phyloP scores from a whole-genome alignment of 306 rosid species.

The Arachis stenosperma region DNA sequence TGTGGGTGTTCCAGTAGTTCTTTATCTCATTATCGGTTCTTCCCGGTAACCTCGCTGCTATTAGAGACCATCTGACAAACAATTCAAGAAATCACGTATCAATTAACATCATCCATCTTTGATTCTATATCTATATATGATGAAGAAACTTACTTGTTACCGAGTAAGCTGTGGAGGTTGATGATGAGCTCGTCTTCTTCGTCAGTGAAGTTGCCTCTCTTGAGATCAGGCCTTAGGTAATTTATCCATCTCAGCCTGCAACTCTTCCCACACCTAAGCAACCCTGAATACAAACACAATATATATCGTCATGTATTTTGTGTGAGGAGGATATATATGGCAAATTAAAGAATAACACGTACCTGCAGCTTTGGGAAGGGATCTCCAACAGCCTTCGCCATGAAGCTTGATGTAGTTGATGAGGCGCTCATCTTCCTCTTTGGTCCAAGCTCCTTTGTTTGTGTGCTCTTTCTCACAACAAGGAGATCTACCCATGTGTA shows the following conservation, averaged over 20 bases:
- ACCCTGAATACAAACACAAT: conserved; percentile 36
- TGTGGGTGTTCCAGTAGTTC: conserved; percentile 69
- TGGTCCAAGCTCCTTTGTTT: conserved; percentile 68
- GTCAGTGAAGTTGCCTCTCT: conserved; percentile 59
- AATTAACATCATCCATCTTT: too few species aligned
- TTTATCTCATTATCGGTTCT: conserved; percentile 74
- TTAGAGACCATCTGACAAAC: conserved; percentile 60
- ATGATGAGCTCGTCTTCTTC: conserved; percentile 64
- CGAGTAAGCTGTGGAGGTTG: conserved; percentile 57
- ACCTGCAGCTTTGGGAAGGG: conserved; percentile 71
- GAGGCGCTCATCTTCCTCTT: conserved; percentile 67
- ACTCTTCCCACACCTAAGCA: conserved; percentile 73
- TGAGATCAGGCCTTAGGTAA: conserved; percentile 64
- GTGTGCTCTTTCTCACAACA: conserved; percentile 63
- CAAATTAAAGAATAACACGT: too few species aligned
- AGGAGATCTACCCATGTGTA: conserved; percentile 57
- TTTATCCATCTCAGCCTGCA: conserved; percentile 70
- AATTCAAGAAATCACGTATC: neutral
- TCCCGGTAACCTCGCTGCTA: conserved; percentile 60
- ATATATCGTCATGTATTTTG: too few species aligned
- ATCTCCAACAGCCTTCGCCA: conserved; percentile 63
- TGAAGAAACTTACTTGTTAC: conserved; percentile 56
- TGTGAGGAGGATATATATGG: too few species aligned
- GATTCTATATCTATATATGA: too few species aligned
- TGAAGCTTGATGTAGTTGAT: conserved; percentile 49